phyloP scores from a whole-genome alignment of 1,284 basidiomycete species.

The Rhodotorula sp. region DNA sequence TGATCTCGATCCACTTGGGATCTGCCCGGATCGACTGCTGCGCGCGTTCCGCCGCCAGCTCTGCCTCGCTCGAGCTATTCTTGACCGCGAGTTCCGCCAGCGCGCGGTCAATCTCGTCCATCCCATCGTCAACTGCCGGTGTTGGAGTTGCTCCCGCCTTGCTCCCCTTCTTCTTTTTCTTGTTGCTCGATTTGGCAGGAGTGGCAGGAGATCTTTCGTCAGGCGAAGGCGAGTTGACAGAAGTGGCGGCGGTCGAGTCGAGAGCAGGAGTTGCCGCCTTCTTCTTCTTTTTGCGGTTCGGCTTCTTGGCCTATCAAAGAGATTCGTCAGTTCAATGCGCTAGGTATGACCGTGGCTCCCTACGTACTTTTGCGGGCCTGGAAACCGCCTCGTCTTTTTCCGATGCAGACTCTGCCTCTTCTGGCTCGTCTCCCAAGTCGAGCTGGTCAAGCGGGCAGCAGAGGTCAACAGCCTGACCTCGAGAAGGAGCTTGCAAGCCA shows the following conservation, averaged over 20 bases:
- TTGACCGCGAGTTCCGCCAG: conserved; percentile 76
- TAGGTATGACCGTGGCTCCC: fast-evolving
- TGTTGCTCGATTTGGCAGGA: not conserved
- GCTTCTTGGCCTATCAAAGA: conserved; percentile 48
- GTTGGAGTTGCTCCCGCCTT: conserved; percentile 2
- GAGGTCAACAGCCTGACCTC: not conserved
- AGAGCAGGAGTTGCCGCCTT: conserved; percentile 42
- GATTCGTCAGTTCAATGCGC: not conserved
- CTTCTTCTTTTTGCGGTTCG: conserved; percentile 59
- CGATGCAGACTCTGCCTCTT: conserved; percentile 46
- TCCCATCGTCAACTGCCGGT: conserved; percentile 13
- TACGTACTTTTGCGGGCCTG: not conserved
- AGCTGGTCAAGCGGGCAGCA: not conserved
- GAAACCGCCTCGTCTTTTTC: conserved; percentile 39
- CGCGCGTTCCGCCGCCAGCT: not conserved
- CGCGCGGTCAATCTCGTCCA: conserved; percentile 79
- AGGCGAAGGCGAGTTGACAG: not conserved
- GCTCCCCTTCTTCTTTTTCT: conserved; percentile 18
- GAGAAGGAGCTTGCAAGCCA: too few relatives aligned
- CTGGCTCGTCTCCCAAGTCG: conserved; percentile 44
- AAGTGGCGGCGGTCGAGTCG: conserved; percentile 4
- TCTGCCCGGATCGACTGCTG: conserved; percentile 15
- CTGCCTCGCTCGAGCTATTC: conserved; percentile 52
- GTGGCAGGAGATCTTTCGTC: not conserved
- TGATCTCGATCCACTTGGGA: conserved; percentile 28